These are phyloP conservation scores for Centaurea solstitialis DNA, from an alignment of 129 eudicot genomes.

Conservation along the genomic window DNA sequence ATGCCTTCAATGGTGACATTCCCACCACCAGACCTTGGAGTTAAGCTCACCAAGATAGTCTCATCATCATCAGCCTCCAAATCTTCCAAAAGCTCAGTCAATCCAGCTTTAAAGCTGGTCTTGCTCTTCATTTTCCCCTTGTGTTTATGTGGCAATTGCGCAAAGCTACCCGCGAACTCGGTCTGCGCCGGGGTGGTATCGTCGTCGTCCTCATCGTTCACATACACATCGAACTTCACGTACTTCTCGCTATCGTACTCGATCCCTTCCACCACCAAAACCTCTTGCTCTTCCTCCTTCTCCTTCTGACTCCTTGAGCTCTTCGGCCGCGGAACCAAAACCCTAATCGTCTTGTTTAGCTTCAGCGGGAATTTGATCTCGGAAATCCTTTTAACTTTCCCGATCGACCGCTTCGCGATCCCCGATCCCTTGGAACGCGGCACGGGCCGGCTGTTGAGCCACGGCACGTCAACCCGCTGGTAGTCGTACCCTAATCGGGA, in stretches of 20 bases:
- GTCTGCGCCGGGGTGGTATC: constrained; percentile 10
- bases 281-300: constrained; percentile 50
- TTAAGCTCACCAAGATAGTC: constrained; percentile 45
- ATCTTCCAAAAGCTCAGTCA: constrained; percentile 50
- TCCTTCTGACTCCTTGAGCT: constrained; percentile 37
- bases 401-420: not conserved
- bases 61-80: constrained; percentile 59
- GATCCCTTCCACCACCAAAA: constrained; percentile 42
- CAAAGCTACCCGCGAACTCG: constrained; percentile 61
- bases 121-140: constrained; percentile 33
- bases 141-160: constrained; percentile 47
- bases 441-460: constrained; percentile 36
- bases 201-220: constrained; percentile 50
- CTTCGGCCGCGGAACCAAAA: constrained; percentile 51
- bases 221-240: constrained; percentile 54
- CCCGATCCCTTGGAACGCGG: constrained; percentile 24
- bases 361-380: constrained; percentile 31
- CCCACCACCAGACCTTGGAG: constrained; percentile 31
- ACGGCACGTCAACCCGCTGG: constrained; percentile 46
- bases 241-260: constrained; percentile 27
- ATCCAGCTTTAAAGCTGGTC: constrained; percentile 40
- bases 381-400: not conserved
- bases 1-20: constrained; percentile 26
- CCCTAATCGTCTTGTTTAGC: constrained; percentile 38
- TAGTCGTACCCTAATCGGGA: constrained; percentile 45